Conservation (phyloP, 1,139 yeast species). For the Kodamaea ohmeri region DNA sequence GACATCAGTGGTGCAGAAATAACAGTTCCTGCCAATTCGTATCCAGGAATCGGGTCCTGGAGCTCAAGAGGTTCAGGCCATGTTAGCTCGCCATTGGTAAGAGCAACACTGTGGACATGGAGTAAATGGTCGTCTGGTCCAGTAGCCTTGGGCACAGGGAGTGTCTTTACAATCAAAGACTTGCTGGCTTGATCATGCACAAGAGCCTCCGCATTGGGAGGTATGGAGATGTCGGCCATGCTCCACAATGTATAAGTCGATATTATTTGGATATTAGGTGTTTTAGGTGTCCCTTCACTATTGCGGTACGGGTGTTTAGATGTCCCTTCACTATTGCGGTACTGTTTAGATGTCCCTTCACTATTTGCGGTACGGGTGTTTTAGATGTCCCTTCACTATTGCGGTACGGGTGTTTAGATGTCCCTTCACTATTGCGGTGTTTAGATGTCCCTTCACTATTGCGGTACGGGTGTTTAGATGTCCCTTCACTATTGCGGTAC, state of each 20-base stretch:
- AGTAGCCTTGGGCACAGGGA: no score
- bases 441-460: neutral
- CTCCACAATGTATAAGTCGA: neutral
- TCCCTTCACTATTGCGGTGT: neutral
- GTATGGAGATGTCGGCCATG: no score
- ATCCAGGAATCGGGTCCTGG: no score
- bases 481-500: neutral
- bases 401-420: neutral
- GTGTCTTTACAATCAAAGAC: no score
- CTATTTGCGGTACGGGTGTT: conserved; percentile 1
- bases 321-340: conserved; percentile 2
- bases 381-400: neutral
- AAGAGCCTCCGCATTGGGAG: no score
- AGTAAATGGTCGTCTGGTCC: no score
- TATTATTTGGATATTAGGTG: neutral
- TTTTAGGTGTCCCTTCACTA: neutral
- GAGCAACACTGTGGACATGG: no score
- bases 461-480: neutral
- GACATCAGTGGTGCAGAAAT: no score
- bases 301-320: conserved; percentile 1
- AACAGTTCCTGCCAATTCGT: no score
- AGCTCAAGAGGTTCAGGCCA: no score
- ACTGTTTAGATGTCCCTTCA: neutral
- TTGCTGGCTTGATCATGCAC: no score
- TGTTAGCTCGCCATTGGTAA: no score